Evolutionary conservation across 495 filamentous ascomycete species (phyloP), one percentile per base, ranked within the genome.

Genomic region (Penicillium canariense): DNA sequence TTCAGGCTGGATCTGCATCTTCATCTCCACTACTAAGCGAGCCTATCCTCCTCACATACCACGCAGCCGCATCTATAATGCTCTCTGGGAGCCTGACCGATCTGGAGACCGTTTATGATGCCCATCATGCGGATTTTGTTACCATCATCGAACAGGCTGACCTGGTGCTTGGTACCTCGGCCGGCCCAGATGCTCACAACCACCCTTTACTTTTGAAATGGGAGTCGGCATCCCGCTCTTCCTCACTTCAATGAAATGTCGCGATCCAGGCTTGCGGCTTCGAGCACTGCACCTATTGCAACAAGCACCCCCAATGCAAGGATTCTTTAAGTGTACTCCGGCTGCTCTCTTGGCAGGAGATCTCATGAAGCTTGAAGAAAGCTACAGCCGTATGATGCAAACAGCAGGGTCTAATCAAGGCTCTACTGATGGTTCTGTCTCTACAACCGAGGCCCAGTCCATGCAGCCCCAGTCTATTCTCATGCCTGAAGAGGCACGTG

Each of bases 141-240:
- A 56, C 23, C 7, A 70, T 76, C 7, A 49, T 76, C 11, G 64
- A 73, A 12, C 60, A 73, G 10, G 50, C 62, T 9, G 28, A 34
- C 8, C 51, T 62, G 10, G 50, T 50, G 20, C 50, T 73, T 1
- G 32, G 59, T 15, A 28, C 40, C 4, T 64, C 60, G 12, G 38
- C 31, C 0, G 44, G 49, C 35, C 31, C 53, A 1, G 57, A 71
- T 42, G 65, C 25, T 48, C 58, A 2, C 65, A 63, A 25, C 59
- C 67, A n/a, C 68, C 68, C 0, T 74, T 73, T 30, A 73, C 72
- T 15, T 73, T 73, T 54, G 73, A 73, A 15, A 56, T 70, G 36
- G 59, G 65, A 4, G 50, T 72, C 17, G 72, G 65, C 7, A 39
- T 72, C 6, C 71, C 73, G 4, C 59, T 77, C 6, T 71, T 56